Conservation (phyloP, 495 filamentous ascomycete species). For the Mycothermus thermophilus region DNA sequence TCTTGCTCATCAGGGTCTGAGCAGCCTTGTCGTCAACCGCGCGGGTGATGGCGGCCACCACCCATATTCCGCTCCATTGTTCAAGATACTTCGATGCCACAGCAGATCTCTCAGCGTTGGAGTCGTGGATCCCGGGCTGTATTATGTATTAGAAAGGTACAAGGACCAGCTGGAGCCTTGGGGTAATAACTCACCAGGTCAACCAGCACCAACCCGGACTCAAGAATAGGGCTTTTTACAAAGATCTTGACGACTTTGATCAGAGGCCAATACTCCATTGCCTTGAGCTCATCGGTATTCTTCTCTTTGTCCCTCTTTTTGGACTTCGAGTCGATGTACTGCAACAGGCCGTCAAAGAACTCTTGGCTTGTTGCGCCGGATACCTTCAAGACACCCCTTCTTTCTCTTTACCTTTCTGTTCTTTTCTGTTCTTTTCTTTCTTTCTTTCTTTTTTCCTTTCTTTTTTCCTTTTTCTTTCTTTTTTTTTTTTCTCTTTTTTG, state of each 20-base stretch:
- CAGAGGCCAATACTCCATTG: conserved; percentile 51
- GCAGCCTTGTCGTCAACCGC: conserved; percentile 56
- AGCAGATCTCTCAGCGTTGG: conserved; percentile 48
- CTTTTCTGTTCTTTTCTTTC: too few species aligned
- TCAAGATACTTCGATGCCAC: conserved; percentile 52
- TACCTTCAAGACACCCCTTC: conserved; percentile 27
- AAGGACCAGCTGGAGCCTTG: too few species aligned
- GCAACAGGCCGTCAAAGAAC: conserved; percentile 14
- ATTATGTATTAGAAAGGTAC: not conserved
- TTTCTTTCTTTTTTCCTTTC: too few species aligned
- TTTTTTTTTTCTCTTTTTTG: too few species aligned
- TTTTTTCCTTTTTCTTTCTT: too few species aligned
- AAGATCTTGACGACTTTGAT: conserved; percentile 51
- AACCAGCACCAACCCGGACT: conserved; percentile 50
- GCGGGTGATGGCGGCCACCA: conserved; percentile 51
- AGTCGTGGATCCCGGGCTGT: conserved; percentile 47
- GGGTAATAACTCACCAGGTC: conserved; percentile 36
- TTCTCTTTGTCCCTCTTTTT: conserved; percentile 6
- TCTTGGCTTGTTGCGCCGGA: conserved; percentile 14
- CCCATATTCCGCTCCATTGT: conserved; percentile 39
- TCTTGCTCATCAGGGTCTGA: conserved; percentile 43
- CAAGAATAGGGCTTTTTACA: conserved; percentile 39
- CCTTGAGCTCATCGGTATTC: conserved; percentile 10
- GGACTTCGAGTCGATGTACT: conserved; percentile 24
- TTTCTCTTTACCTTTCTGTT: too few species aligned